Evolutionary conservation across 805 yeast genomes (phyloP).

Genomic region (Metschnikowia amazonensis): DNA sequence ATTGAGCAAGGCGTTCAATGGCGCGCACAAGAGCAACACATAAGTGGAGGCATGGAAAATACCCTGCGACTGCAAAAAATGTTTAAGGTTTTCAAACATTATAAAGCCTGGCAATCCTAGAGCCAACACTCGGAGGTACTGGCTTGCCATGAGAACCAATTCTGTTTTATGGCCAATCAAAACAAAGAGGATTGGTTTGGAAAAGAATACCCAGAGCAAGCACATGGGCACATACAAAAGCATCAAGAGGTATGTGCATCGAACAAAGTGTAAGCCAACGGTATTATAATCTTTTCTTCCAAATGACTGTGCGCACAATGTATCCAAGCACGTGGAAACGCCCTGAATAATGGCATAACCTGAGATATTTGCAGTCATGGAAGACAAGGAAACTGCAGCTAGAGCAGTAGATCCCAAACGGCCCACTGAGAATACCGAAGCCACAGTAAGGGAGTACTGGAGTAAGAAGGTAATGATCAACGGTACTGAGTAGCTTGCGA

Average conservation of each 20-base stretch:
- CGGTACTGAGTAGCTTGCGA: conserved; percentile 48
- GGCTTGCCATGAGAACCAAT: conserved; percentile 49
- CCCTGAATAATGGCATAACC: conserved; percentile 77
- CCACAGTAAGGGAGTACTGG: conserved; percentile 70
- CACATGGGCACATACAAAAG: conserved; percentile 53
- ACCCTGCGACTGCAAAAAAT: conserved; percentile 73
- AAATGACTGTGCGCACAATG: conserved; percentile 73
- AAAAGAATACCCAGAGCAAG: conserved; percentile 56
- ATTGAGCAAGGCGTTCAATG: conserved; percentile 64
- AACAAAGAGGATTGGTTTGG: conserved; percentile 44
- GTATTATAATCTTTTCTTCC: conserved; percentile 61
- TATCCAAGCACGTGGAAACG: conserved; percentile 72
- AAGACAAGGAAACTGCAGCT: conserved; percentile 71
- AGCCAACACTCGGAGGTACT: conserved; percentile 51
- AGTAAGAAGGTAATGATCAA: conserved; percentile 62
- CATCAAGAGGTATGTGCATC: conserved; percentile 58
- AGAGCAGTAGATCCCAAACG: conserved; percentile 65
- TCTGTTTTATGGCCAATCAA: conserved; percentile 26
- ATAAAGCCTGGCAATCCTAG: conserved; percentile 74
- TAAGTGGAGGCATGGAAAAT: conserved; percentile 78
- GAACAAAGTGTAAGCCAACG: conserved; percentile 66
- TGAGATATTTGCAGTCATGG: conserved; percentile 75
- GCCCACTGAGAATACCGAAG: conserved; percentile 75
- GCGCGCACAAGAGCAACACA: conserved; percentile 67
- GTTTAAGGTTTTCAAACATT: conserved; percentile 66